These are phyloP conservation scores for Moesziomyces sp. DNA, from an alignment of 1,284 basidiomycete species.

Conservation along the genomic window DNA sequence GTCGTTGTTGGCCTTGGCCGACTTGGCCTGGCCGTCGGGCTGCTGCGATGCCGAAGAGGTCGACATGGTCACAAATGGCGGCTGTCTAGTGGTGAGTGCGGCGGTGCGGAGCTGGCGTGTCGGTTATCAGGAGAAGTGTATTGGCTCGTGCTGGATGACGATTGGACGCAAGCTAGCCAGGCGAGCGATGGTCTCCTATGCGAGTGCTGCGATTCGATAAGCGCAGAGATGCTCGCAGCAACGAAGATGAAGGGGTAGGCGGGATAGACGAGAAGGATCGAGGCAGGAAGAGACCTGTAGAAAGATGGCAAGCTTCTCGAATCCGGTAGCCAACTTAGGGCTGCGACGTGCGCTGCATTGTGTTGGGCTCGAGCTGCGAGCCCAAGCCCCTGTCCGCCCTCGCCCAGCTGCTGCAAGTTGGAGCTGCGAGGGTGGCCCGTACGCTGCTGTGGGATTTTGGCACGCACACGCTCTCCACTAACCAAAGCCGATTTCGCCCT, in stretches of 20 bases:
- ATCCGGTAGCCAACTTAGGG: neutral
- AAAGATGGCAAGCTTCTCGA: constrained; percentile 3
- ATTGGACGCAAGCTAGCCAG: too few relatives aligned
- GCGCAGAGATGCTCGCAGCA: too few relatives aligned
- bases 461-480: constrained; percentile 12
- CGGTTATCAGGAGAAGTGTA: neutral
- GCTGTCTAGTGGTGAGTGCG: too few relatives aligned
- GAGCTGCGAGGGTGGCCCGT: constrained; percentile 25
- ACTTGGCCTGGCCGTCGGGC: constrained; percentile 8
- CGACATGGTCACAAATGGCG: neutral
- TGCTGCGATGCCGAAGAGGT: constrained; percentile 5
- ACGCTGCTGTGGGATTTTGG: constrained; percentile 7
- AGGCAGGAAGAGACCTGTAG: neutral
- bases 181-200: neutral
- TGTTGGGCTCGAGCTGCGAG: neutral
- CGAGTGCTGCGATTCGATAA: neutral
- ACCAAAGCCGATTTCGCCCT: neutral
- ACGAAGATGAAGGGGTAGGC: neutral
- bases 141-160: too few relatives aligned
- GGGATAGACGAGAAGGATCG: neutral
- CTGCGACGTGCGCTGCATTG: neutral
- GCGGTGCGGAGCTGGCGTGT: neutral
- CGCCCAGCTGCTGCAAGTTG: too few relatives aligned
- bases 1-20: constrained; percentile 17
- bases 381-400: constrained; percentile 1